Evolutionary conservation across 169 alveolate species (phyloP).

Genomic region (Cryptosporidium ryanae): DNA sequence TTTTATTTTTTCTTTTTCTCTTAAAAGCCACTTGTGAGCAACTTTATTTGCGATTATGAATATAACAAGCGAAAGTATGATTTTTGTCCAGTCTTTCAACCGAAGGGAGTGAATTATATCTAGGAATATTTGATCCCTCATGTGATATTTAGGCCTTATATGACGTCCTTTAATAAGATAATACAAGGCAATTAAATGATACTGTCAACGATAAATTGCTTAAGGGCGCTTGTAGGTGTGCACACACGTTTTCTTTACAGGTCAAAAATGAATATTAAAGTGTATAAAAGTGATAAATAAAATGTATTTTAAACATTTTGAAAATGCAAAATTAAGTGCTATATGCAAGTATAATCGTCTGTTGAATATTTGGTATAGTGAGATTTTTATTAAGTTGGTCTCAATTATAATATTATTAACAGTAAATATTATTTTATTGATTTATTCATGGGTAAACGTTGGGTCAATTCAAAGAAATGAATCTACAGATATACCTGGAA

Average conservation of each 20-base stretch:
- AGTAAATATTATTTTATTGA: slow-evolving; percentile 1
- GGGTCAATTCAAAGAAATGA: background rate
- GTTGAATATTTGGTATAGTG: slow-evolving; percentile 32
- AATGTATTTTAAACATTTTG: slow-evolving; percentile 19
- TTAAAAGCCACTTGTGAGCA: slow-evolving; percentile 19
- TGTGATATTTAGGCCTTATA: background rate
- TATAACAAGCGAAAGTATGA: slow-evolving; percentile 10
- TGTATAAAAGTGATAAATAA: background rate
- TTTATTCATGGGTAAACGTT: slow-evolving; percentile 6
- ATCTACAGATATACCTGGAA: background rate
- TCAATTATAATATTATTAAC: background rate
- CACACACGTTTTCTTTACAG: slow-evolving; percentile 8
- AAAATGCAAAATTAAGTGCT: background rate
- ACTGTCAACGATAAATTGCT: background rate
- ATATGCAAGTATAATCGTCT: slow-evolving; percentile 2
- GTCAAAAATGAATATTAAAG: background rate
- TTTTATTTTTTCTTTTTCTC: background rate
- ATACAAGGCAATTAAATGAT: too few relatives aligned
- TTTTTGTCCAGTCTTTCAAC: slow-evolving; percentile 15
- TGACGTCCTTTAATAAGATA: too few relatives aligned
- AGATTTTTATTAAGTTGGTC: slow-evolving; percentile 2
- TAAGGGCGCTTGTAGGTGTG: slow-evolving; percentile 65
- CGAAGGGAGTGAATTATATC: slow-evolving; percentile 9
- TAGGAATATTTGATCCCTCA: background rate
- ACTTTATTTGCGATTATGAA: background rate